phyloP scores from a whole-genome alignment of 2,329 filamentous ascomycete genomes.

The Pezicula carpinea region DNA sequence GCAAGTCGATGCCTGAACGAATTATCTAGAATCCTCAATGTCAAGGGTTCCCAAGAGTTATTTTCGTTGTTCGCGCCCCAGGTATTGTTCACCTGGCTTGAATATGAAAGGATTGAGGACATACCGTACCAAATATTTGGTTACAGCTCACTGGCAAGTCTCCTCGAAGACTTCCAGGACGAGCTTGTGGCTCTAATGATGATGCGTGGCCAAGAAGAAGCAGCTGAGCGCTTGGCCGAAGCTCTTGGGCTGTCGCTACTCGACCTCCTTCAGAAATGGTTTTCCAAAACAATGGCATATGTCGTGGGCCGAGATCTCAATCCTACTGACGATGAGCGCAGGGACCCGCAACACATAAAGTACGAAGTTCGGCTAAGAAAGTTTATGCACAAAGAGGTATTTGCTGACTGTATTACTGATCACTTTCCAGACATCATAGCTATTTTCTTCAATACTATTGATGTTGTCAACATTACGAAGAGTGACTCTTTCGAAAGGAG shows the following conservation, averaged over 20 bases:
- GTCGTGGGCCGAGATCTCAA: slow-evolving; percentile 72
- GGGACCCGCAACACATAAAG: slow-evolving; percentile 40
- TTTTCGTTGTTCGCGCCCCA: slow-evolving; percentile 86
- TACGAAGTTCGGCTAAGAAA: slow-evolving; percentile 66
- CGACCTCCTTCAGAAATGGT: slow-evolving; percentile 61
- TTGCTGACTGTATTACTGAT: slow-evolving; percentile 56
- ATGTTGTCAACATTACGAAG: slow-evolving; percentile 42
- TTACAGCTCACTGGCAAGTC: slow-evolving; percentile 62
- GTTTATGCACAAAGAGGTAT: slow-evolving; percentile 62
- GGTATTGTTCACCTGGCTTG: slow-evolving; percentile 86
- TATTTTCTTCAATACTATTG: slow-evolving; percentile 69
- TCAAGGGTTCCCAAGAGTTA: slow-evolving; percentile 63
- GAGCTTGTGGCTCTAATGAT: slow-evolving; percentile 78
- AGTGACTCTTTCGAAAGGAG: slow-evolving; percentile 69
- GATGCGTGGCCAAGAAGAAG: slow-evolving; percentile 70
- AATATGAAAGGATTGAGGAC: slow-evolving; percentile 57
- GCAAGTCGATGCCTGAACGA: slow-evolving; percentile 66
- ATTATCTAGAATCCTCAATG: slow-evolving; percentile 60
- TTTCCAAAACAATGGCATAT: slow-evolving; percentile 78
- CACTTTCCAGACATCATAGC: slow-evolving; percentile 76
- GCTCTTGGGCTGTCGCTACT: slow-evolving; percentile 48
- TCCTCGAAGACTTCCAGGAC: slow-evolving; percentile 66
- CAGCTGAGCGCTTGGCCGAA: slow-evolving; percentile 54
- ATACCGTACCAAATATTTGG: slow-evolving; percentile 86
- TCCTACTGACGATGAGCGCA: slow-evolving; percentile 34